Percentiles rank a stretch among this genome's conserved stretches.
phyloP scores from a whole-genome alignment of 306 rosid genomes.

The Corylus heterophylla region DNA sequence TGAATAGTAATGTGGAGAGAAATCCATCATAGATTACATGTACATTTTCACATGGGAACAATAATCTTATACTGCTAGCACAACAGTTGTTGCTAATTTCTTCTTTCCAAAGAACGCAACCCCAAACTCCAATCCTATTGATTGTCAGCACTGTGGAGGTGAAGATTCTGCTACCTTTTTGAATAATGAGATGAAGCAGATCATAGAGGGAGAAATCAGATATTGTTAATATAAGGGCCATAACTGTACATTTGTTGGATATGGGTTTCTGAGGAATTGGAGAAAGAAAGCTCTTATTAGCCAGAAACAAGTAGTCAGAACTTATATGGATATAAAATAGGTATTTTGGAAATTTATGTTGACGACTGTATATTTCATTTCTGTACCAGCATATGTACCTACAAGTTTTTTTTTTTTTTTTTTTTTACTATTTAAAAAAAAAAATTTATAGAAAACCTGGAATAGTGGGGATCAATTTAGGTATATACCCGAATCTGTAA shows the following conservation, averaged over 20 bases:
- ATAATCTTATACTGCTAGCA: constrained; percentile 51
- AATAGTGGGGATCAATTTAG: constrained; percentile 2
- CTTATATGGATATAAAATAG: constrained; percentile 10
- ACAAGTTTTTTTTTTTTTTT: background rate
- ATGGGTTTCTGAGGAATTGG: constrained; percentile 3
- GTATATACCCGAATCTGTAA: background rate
- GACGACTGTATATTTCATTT: background rate
- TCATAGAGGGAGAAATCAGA: background rate
- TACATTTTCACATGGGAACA: constrained; percentile 63
- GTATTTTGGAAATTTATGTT: background rate
- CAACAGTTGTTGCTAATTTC: constrained; percentile 37
- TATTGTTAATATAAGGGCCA: background rate
- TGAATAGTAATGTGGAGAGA: constrained; percentile 58
- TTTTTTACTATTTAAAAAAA: background rate
- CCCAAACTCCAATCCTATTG: constrained; percentile 21
- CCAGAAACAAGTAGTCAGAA: constrained; percentile 8
- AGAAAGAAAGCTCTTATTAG: background rate
- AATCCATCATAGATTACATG: constrained; percentile 65
- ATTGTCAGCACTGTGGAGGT: constrained; percentile 29
- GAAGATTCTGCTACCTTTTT: constrained; percentile 11
- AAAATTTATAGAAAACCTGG: background rate
- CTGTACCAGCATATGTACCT: background rate
- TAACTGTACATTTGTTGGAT: constrained; percentile 1
- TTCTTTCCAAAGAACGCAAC: constrained; percentile 30
- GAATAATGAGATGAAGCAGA: constrained; percentile 9